Evolutionary conservation across 2,329 filamentous ascomycete species (phyloP), one percentile per base, ranked within the genome.

Genomic region (Eutypella sp.): DNA sequence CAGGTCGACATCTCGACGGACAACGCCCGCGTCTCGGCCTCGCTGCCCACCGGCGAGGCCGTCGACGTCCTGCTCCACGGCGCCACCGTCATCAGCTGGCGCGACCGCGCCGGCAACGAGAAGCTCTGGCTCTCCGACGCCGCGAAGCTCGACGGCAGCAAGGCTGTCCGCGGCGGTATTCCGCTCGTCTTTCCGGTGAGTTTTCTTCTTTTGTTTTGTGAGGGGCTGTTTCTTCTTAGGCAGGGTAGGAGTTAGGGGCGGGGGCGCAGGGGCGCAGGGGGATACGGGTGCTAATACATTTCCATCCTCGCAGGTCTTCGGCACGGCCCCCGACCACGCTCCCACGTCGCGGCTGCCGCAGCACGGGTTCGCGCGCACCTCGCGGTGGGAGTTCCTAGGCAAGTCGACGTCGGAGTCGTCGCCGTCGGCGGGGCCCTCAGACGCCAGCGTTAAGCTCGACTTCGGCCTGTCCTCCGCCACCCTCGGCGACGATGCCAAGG

Each of bases 31-130:
- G 84, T 97, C 42, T 79, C 80, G n/a, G 92, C 92, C 27, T 78
- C 77, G 24, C 80, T 97, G 37, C 88, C 90, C 33, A 87, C 89
- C 1, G 91, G 92, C 55, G 91, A 97, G 71, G 88, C 82, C 45
- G 81, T 96, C 55, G 84, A 89, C 54, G 76, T 99, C 31, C 75
- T 96, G 49, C 81, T 97, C n/a, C 87, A 87, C 61, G 93, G 93
- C 47, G 93, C 93, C 10, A 97, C 91, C 1, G 86, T 99, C 40
- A 83, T 87, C 48, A 93, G 87, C 68, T 99, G 93, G 93, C 95
- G 93, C 75, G 85, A 87, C 62, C 79, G 82, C 48, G 74, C 79
- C 47, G 87, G 87, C 40, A 71, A 81, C 46, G 91, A 96, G 73
- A 90, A 90, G 69, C 76, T 96, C 45, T 96, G 89, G 78, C 62